A percentile compares a stretch with the other conserved stretches of the same genome.
These are phyloP conservation scores for Fraxinus nigra DNA, from an alignment of 305 asterid genomes.

Conservation along the genomic window DNA sequence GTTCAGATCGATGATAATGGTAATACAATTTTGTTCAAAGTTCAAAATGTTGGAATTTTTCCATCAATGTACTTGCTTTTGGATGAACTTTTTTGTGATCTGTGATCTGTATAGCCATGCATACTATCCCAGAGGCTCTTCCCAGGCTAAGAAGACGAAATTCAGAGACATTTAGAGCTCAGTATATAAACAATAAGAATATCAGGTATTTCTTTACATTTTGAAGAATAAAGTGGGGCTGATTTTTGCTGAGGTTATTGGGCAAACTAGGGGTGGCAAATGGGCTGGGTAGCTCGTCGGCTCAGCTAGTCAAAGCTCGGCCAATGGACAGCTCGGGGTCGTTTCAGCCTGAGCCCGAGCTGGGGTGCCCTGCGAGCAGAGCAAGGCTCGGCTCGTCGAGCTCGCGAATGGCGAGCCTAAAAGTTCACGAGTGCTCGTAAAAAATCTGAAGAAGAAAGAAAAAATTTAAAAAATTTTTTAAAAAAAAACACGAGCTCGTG, in stretches of 20 bases:
- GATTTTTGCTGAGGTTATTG: background rate
- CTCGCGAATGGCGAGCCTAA: too few relatives aligned
- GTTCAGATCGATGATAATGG: constrained; percentile 46
- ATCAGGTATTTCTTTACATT: constrained; percentile 51
- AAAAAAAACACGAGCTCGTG: too few relatives aligned
- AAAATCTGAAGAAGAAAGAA: too few relatives aligned
- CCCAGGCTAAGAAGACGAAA: constrained; percentile 78
- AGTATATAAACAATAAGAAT: constrained; percentile 75
- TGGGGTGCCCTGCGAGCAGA: too few relatives aligned
- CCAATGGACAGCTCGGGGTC: too few relatives aligned
- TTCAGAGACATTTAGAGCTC: constrained; percentile 89
- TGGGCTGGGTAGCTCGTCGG: too few relatives aligned
- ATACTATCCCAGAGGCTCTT: constrained; percentile 46
- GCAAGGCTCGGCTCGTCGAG: too few relatives aligned
- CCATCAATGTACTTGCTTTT: background rate
- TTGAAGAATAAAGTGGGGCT: constrained; percentile 27
- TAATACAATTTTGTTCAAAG: constrained; percentile 24
- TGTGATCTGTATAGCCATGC: constrained; percentile 12
- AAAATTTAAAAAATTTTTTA: too few relatives aligned
- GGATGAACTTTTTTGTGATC: background rate
- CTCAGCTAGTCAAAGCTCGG: too few relatives aligned
- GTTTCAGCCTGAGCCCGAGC: too few relatives aligned
- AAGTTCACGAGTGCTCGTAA: too few relatives aligned
- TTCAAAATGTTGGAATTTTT: background rate
- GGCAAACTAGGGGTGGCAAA: too few relatives aligned